Conservation (phyloP, 768 basidiomycete species). For the Botryobasidium botryosum region DNA sequence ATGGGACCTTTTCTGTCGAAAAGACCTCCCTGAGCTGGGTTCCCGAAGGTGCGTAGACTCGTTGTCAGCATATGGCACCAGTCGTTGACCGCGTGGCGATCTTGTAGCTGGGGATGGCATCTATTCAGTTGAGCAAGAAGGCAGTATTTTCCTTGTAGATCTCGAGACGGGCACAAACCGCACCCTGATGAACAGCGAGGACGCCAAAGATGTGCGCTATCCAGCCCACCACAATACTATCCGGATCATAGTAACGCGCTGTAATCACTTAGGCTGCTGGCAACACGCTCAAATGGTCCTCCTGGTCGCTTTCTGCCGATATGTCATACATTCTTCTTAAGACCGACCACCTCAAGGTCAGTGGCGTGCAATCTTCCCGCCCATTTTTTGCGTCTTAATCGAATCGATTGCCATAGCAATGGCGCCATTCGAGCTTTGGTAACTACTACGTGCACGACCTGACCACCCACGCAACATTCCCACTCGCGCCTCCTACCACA, state of each 20-base stretch:
- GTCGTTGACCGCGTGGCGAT: background rate
- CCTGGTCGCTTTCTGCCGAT: slow-evolving; percentile 80
- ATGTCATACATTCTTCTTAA: slow-evolving; percentile 80
- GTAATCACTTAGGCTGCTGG: slow-evolving; percentile 43
- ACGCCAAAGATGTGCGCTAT: slow-evolving; percentile 46
- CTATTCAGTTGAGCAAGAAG: slow-evolving; percentile 45
- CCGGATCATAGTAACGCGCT: no score
- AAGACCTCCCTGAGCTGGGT: slow-evolving; percentile 58
- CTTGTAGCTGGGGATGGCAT: slow-evolving; percentile 81
- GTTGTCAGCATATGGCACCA: background rate
- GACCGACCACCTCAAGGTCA: slow-evolving; percentile 53
- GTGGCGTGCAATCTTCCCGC: slow-evolving; percentile 4
- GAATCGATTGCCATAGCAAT: slow-evolving; percentile 40
- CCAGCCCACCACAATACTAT: background rate
- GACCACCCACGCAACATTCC: slow-evolving; percentile 44
- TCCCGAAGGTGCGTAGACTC: slow-evolving; percentile 54
- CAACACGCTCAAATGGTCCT: slow-evolving; percentile 29
- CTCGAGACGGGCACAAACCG: slow-evolving; percentile 56
- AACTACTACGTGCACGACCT: slow-evolving; percentile 90
- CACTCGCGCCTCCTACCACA: slow-evolving; percentile 47
- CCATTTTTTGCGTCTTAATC: background rate
- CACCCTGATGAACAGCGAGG: slow-evolving; percentile 36
- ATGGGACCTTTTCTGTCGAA: slow-evolving; percentile 59
- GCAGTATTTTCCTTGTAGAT: slow-evolving; percentile 63
- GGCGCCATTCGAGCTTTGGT: slow-evolving; percentile 79